Percentiles rank a stretch among this genome's conserved stretches.
Evolutionary conservation across 2,329 filamentous ascomycete genomes (phyloP).

Genomic region (Aspergillus felis): DNA sequence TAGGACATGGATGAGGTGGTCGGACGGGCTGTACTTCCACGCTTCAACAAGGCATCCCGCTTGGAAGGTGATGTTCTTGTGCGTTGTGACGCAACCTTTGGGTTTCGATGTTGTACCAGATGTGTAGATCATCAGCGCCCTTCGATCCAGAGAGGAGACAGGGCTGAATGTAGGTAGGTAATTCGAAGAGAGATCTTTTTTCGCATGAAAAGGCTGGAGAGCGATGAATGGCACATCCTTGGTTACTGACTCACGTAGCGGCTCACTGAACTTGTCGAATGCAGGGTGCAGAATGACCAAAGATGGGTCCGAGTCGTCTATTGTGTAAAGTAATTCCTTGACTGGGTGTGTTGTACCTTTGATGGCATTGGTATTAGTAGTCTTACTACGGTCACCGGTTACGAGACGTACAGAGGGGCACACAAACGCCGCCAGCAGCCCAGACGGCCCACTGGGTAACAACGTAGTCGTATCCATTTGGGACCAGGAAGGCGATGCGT

Average conservation of each 20-base stretch:
- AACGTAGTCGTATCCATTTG: conserved; percentile 42
- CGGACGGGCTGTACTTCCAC: conserved; percentile 30
- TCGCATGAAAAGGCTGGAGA: conserved; percentile 17
- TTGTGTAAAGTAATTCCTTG: conserved; percentile 41
- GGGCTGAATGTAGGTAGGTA: conserved; percentile 31
- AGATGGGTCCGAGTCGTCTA: conserved; percentile 41
- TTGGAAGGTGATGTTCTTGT: conserved; percentile 38
- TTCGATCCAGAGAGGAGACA: conserved; percentile 24
- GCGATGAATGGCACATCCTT: conserved; percentile 29
- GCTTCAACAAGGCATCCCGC: conserved; percentile 27
- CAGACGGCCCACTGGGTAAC: conserved; percentile 43
- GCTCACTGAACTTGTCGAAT: conserved; percentile 32
- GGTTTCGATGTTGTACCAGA: conserved; percentile 40
- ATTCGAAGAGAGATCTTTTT: conserved; percentile 18
- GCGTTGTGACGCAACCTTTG: conserved; percentile 43
- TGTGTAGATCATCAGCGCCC: conserved; percentile 43
- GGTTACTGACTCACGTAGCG: conserved; percentile 27
- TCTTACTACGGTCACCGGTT: conserved; percentile 1
- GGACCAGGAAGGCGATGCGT: conserved; percentile 37
- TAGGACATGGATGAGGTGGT: conserved; percentile 48
- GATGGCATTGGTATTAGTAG: neutral
- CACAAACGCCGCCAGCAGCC: conserved; percentile 42
- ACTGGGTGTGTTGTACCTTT: conserved; percentile 40
- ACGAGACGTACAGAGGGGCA: conserved; percentile 38
- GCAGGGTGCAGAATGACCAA: conserved; percentile 39